Percentiles rank a stretch among this genome's conserved stretches.
Conservation (phyloP, 2,329 filamentous ascomycete genomes). For the Colletotrichum nymphaeae region DNA sequence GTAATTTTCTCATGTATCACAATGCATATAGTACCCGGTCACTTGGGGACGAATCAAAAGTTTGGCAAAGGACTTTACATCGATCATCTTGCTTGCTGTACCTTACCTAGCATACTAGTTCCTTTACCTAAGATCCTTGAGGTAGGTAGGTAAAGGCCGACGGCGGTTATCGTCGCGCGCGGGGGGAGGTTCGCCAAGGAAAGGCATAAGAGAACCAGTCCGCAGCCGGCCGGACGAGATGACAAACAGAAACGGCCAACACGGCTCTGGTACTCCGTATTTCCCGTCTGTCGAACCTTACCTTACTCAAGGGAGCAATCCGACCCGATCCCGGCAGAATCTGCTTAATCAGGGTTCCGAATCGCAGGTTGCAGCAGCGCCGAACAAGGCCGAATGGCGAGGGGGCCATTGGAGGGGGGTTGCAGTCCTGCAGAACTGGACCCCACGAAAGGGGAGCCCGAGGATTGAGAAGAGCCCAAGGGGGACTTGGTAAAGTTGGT, state of each 20-base stretch:
- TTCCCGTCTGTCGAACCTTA: not conserved
- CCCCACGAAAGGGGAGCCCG: conserved; percentile 5
- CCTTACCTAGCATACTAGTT: too few relatives aligned
- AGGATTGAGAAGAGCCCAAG: not conserved
- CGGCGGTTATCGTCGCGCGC: not conserved
- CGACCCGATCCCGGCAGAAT: conserved; percentile 25
- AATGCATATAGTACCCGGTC: conserved; percentile 11
- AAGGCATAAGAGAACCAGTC: not conserved
- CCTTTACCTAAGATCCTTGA: not conserved
- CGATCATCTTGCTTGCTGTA: not conserved
- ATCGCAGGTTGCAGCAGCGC: not conserved
- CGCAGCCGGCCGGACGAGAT: not conserved
- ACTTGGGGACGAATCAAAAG: not conserved
- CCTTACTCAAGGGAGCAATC: not conserved
- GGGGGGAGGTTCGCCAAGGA: not conserved
- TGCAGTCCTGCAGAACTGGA: not conserved
- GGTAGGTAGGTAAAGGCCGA: not conserved
- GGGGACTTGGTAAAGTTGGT: not conserved
- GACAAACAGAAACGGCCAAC: conserved; percentile 10
- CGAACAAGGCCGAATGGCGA: conserved; percentile 18
- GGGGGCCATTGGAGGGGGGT: not conserved
- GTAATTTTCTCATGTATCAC: conserved; percentile 18
- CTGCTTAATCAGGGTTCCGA: not conserved
- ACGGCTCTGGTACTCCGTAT: too few relatives aligned
- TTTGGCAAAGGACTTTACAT: not conserved